Evolutionary conservation across 495 filamentous ascomycete genomes (phyloP).

Genomic region (Penicillium bovifimosum): DNA sequence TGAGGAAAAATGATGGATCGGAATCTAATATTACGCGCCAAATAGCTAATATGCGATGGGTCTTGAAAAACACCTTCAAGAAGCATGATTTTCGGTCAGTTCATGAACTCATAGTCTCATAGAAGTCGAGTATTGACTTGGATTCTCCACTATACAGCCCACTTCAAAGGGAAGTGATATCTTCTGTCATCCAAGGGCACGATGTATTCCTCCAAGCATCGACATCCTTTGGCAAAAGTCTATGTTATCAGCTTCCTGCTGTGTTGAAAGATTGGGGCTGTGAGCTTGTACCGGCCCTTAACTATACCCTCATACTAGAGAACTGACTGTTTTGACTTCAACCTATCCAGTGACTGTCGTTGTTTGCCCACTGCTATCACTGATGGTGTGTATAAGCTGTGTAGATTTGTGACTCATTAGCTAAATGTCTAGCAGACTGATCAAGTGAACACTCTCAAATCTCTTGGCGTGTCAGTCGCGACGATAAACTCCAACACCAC

Average conservation of each 20-base stretch:
- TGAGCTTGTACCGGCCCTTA: conserved; percentile 37
- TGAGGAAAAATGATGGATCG: conserved; percentile 1
- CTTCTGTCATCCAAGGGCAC: conserved; percentile 68
- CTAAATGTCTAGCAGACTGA: conserved; percentile 55
- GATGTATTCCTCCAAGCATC: conserved; percentile 96
- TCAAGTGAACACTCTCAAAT: conserved; percentile 76
- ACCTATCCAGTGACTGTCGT: conserved; percentile 70
- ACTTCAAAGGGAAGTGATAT: conserved; percentile 81
- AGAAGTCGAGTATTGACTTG: conserved; percentile 10
- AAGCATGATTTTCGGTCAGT: conserved; percentile 66
- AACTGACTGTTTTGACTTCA: conserved; percentile 1
- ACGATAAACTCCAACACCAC: conserved; percentile 82
- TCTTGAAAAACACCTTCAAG: conserved; percentile 73
- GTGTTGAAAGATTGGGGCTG: conserved; percentile 73
- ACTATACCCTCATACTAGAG: neutral
- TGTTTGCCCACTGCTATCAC: conserved; percentile 79
- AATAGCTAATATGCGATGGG: conserved; percentile 72
- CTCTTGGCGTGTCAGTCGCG: conserved; percentile 69
- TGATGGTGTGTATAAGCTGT: conserved; percentile 60
- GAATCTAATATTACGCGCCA: conserved; percentile 10
- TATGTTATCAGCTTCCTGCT: conserved; percentile 91
- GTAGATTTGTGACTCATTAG: neutral
- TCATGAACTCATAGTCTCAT: neutral
- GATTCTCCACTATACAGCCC: conserved; percentile 48
- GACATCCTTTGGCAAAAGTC: conserved; percentile 92